Conservation (phyloP, 176 grass and related monocot genomes). For the Hsuehochloa calcarea region DNA sequence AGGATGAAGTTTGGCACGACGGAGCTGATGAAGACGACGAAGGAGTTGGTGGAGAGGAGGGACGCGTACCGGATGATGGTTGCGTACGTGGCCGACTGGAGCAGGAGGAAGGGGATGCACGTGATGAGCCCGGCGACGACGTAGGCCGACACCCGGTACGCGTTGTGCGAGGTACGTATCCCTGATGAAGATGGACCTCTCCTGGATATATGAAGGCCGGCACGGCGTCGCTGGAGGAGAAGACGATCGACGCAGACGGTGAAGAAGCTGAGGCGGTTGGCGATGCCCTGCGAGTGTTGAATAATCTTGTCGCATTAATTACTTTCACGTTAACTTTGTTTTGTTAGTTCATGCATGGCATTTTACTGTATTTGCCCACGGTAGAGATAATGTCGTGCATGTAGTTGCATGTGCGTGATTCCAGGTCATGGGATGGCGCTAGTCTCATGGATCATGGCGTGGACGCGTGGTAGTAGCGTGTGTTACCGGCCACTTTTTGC, state of each 20-base stretch:
- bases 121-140: slow-evolving; percentile 50
- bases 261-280: slow-evolving; percentile 61
- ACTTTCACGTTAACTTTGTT: too few relatives aligned
- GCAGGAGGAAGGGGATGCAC: slow-evolving; percentile 60
- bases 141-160: slow-evolving; percentile 50
- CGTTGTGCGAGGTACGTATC: slow-evolving; percentile 69
- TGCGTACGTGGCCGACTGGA: slow-evolving; percentile 50
- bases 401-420: too few relatives aligned
- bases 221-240: slow-evolving; percentile 68
- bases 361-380: too few relatives aligned
- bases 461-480: too few relatives aligned
- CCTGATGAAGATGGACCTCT: slow-evolving; percentile 67
- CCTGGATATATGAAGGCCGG: slow-evolving; percentile 69
- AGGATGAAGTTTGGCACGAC: slow-evolving; percentile 69
- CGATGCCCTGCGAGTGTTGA: slow-evolving; percentile 38
- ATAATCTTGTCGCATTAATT: too few relatives aligned
- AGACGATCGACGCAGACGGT: slow-evolving; percentile 70
- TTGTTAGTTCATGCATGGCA: too few relatives aligned
- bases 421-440: too few relatives aligned
- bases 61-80: slow-evolving; percentile 57
- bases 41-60: slow-evolving; percentile 65
- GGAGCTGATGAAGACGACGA: slow-evolving; percentile 73
- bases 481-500: too few relatives aligned
- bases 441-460: too few relatives aligned
- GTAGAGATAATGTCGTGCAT: too few relatives aligned